Percentiles rank a stretch among this genome's conserved stretches.
phyloP scores from a whole-genome alignment of 2,329 filamentous ascomycete species.

The Botrytis galanthina region DNA sequence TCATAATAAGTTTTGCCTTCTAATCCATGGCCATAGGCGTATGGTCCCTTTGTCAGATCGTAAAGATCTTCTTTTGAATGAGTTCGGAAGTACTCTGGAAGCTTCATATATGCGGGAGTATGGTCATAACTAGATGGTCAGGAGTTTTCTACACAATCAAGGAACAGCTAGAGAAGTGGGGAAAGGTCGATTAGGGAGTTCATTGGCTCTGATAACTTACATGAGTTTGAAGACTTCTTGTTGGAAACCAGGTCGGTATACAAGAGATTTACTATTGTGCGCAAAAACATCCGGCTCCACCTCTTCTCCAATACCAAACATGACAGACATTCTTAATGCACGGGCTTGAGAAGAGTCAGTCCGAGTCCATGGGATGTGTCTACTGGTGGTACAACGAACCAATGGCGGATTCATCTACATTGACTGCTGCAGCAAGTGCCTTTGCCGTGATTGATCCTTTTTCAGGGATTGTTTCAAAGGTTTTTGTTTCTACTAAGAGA shows the following conservation, averaged over 20 bases:
- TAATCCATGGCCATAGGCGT: neutral
- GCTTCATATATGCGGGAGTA: neutral
- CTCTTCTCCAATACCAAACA: neutral
- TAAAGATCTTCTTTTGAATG: neutral
- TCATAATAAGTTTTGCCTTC: slow-evolving; percentile 32
- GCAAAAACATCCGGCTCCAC: neutral
- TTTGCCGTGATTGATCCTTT: neutral
- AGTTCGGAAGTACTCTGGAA: neutral
- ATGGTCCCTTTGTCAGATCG: neutral
- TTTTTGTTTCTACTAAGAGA: neutral
- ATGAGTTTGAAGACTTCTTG: neutral
- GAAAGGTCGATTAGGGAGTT: neutral
- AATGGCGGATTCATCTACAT: neutral
- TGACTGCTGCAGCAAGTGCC: neutral
- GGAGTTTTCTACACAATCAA: neutral
- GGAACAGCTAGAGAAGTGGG: neutral
- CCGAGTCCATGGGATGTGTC: neutral
- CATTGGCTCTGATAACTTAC: neutral
- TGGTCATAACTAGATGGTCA: neutral
- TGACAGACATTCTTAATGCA: neutral
- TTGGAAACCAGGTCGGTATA: neutral
- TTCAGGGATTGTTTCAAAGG: neutral
- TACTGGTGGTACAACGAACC: neutral
- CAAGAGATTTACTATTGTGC: neutral
- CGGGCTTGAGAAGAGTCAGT: neutral